Evolutionary conservation across 129 eudicot genomes (phyloP), one percentile per base, ranked within the genome.

Genomic region (Arctium minus): DNA sequence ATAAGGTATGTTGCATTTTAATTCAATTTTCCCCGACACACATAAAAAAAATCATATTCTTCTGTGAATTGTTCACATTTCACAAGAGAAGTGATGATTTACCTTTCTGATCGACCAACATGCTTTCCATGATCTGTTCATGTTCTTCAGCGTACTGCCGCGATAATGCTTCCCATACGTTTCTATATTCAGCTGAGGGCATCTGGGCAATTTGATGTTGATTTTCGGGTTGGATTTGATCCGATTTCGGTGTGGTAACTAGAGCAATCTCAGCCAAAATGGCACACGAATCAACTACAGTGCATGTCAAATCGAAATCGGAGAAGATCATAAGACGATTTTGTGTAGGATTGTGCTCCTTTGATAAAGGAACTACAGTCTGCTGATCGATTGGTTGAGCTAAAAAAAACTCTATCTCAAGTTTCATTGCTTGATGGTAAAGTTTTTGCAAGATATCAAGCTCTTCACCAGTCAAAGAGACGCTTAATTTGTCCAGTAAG

Each of bases 241-340:
- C 94, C 18, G 89, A 80, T 64, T 82, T 92, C 73, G 92, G 91
- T 32, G 92, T 91, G 46, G 96, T 86, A 46, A 83, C 83, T 68
- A 91, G 87, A 60, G 92, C 94, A 83, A 92, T 87, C 75, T 92
- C 93, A 27, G 96, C 96, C 85, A 94, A 86, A 81, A 94, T 60
- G n/a, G 96, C 93, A 87, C 94, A 92, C 53, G 98, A 94, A 87
- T 94, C 98, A 79, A 94, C 88, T 40, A 88, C 90, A 13, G 97
- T 88, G 90, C 98, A 94, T 18, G 98, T 94, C 92, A 94, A 76
- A 79, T 94, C 98, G 87, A 92, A 94, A 88, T 94, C 98, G 62
- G 97, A 89, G 85, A 94, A 94, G 62, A 94, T 40, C 75, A 90
- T 76, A 35, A 91, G 84, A 22, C 70, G 80, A 17, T 77, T 38